Evolutionary conservation across 1,139 yeast genomes (phyloP), one percentile per base, ranked within the genome.

Genomic region (Diutina neorugosa): DNA sequence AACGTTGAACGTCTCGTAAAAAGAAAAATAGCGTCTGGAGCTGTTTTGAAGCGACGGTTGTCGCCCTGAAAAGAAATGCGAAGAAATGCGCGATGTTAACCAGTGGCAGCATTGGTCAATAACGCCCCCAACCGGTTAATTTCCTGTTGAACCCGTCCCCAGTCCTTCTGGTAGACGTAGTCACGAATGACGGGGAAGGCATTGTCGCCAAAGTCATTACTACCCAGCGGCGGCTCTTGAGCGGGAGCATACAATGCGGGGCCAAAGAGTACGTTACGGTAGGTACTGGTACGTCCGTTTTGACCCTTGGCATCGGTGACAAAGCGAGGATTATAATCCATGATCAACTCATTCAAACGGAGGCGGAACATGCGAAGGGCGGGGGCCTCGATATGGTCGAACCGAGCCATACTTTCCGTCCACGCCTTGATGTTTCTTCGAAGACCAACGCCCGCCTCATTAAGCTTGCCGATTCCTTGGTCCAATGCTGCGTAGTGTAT

Each of bases 141-240:
- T 57, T 81, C 83, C 4, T 64, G 61, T 58, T 85, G 88, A 0
- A 89, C 91, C 40, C 62, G 65, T 0, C 65, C 70, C 75, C 78
- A 77, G 58, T 82, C 79, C 2, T 71, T 69, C 8, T 61, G 62
- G 53, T 69, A 71, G 48, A 86, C 63, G 2, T 80, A 81, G 62
- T 89, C 95, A 57, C 95, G 75, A 2, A 89, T 72, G 4, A 78
- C 77, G 0, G 98, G 96, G 62, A 86, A 87, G 2, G 88, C 76
- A 65, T 84, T 81, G 78, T 87, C 82, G 54, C 76, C 73, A 57
- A 60, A 58, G 7, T 62, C 61, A 46, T 65, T 67, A 1, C 60
- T 60, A 9, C 61, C 64, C 16, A 12, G n/a, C 2, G 31, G 4
- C 11, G 43, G 43, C 12, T n/a, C 43, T 11, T 14, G 19, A 18